A percentile compares a stretch with the other conserved stretches of the same genome.
Conservation (phyloP, 2,329 filamentous ascomycete species). For the Colletotrichum cordylinicola region DNA sequence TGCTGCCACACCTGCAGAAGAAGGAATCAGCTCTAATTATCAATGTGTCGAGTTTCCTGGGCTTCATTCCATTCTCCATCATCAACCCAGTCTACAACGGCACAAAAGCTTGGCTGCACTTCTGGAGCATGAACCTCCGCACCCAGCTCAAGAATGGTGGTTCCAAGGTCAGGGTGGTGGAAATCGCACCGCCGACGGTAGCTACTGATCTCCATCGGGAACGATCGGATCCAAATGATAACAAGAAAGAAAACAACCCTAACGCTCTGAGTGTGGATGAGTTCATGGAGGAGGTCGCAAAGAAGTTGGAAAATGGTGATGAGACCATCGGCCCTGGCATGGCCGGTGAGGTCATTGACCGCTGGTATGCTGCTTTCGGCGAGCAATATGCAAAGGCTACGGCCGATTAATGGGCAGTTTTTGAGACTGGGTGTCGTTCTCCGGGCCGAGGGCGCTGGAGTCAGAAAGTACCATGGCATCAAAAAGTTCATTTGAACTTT, state of each 20-base stretch:
- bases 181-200: slow-evolving; percentile 62
- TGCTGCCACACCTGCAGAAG: slow-evolving; percentile 55
- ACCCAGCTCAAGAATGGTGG: slow-evolving; percentile 48
- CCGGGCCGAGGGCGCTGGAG: too few species aligned
- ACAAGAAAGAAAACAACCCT: slow-evolving; percentile 61
- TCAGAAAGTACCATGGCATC: too few species aligned
- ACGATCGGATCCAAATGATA: slow-evolving; percentile 59
- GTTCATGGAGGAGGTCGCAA: slow-evolving; percentile 54
- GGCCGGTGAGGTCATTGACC: slow-evolving; percentile 25
- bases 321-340: slow-evolving; percentile 55
- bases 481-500: too few species aligned
- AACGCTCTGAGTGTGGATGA: slow-evolving; percentile 51
- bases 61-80: slow-evolving; percentile 55
- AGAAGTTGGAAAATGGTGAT: slow-evolving; percentile 50
- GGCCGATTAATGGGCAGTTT: neutral
- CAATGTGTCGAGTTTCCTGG: slow-evolving; percentile 60
- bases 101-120: slow-evolving; percentile 64
- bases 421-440: too few species aligned
- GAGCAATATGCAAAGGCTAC: slow-evolving; percentile 4
- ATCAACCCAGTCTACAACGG: slow-evolving; percentile 66
- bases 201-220: slow-evolving; percentile 62
- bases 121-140: slow-evolving; percentile 60
- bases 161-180: slow-evolving; percentile 52
- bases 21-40: slow-evolving; percentile 50
- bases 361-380: slow-evolving; percentile 49